Percentiles rank a stretch among this genome's conserved stretches.
Conservation (phyloP, 2,329 filamentous ascomycete species). For the Neofusicoccum laricinum region DNA sequence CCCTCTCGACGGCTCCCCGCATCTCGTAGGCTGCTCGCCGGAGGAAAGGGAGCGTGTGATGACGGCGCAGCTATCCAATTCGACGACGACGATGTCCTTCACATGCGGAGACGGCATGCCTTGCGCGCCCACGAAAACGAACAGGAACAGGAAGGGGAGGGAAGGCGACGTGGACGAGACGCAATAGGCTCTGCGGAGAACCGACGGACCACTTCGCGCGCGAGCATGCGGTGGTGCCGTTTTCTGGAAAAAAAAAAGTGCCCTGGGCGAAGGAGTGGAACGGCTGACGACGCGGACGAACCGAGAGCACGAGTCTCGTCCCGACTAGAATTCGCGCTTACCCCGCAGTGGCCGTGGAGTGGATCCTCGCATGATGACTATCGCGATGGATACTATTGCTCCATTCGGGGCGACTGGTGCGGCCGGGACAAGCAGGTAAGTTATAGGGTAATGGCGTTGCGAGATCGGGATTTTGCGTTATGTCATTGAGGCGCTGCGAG, state of each 20-base stretch:
- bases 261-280: background rate
- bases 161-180: background rate
- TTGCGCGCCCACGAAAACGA: background rate
- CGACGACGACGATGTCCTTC: background rate
- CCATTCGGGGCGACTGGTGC: background rate
- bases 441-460: background rate
- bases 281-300: too few species aligned
- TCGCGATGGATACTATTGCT: slow-evolving; percentile 2
- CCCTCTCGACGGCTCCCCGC: background rate
- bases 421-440: background rate
- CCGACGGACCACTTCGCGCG: background rate
- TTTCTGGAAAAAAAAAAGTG: background rate
- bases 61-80: background rate
- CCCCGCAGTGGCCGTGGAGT: background rate
- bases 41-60: background rate
- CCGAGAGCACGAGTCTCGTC: background rate
- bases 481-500: background rate
- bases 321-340: background rate
- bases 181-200: background rate
- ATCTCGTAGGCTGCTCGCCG: background rate
- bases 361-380: background rate
- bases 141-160: background rate
- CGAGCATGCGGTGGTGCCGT: too few species aligned
- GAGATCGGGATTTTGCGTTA: slow-evolving; percentile 11
- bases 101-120: background rate